A percentile compares a stretch with the other conserved stretches of the same genome.
Evolutionary conservation across 768 basidiomycete species (phyloP).

Genomic region (Rhodotorula graminis): DNA sequence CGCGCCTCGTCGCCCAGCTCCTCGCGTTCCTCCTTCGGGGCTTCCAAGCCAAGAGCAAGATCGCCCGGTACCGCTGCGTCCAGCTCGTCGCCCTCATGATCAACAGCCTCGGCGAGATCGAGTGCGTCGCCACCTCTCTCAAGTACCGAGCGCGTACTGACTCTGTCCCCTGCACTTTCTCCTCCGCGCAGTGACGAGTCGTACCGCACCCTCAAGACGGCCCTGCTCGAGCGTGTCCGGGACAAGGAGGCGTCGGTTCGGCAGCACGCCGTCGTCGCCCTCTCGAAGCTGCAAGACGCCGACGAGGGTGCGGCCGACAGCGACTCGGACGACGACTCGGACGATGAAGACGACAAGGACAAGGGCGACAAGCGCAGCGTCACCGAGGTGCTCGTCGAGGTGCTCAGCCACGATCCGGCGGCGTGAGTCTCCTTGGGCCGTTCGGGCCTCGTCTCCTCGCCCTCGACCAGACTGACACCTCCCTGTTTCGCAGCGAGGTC

Average conservation of each 20-base stretch:
- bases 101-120: slow-evolving; percentile 71
- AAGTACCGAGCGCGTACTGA: no score
- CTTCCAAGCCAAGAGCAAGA: slow-evolving; percentile 80
- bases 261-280: slow-evolving; percentile 70
- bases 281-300: slow-evolving; percentile 68
- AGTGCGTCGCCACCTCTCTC: slow-evolving; percentile 56
- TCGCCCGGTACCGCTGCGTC: slow-evolving; percentile 71
- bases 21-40: slow-evolving; percentile 71
- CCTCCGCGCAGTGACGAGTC: slow-evolving; percentile 62
- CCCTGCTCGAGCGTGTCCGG: slow-evolving; percentile 64
- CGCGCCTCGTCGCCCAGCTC: slow-evolving; percentile 64
- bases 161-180: not conserved
- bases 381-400: slow-evolving; percentile 61
- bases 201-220: slow-evolving; percentile 59
- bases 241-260: slow-evolving; percentile 78
- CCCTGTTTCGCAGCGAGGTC: slow-evolving; percentile 61
- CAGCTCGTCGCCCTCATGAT: slow-evolving; percentile 76
- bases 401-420: slow-evolving; percentile 66
- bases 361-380: slow-evolving; percentile 47
- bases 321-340: slow-evolving; percentile 47
- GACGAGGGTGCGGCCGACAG: slow-evolving; percentile 60
- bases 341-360: slow-evolving; percentile 29
- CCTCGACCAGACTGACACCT: not conserved
- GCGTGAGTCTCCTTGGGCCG: slow-evolving; percentile 56
- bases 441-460: not conserved